These are phyloP conservation scores for Boletus barrowsii DNA, from an alignment of 768 basidiomycete genomes.

Conservation along the genomic window DNA sequence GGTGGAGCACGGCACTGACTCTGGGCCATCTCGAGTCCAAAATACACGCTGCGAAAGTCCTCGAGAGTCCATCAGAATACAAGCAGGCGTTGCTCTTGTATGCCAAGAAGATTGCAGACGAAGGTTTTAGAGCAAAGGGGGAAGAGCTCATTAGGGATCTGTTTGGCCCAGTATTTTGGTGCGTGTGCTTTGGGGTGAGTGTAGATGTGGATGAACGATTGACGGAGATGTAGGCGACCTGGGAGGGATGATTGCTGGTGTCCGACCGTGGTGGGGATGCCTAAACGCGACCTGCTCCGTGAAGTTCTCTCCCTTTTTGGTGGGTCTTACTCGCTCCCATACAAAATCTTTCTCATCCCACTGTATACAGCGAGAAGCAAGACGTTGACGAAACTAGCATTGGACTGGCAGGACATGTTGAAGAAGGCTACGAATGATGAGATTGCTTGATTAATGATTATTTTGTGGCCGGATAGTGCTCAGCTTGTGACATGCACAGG, in stretches of 20 bases:
- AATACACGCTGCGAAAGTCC: constrained; percentile 64
- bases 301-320: constrained; percentile 81
- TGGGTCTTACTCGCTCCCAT: constrained; percentile 35
- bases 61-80: constrained; percentile 87
- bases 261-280: constrained; percentile 63
- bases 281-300: constrained; percentile 78
- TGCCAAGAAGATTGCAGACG: constrained; percentile 83
- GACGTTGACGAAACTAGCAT: constrained; percentile 67
- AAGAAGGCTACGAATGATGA: constrained; percentile 62
- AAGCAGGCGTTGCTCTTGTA: constrained; percentile 72
- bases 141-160: constrained; percentile 91
- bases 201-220: neutral
- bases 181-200: constrained; percentile 29
- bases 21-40: constrained; percentile 87
- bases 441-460: constrained; percentile 1
- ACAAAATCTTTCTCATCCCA: constrained; percentile 4
- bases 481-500: too few relatives aligned
- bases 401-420: constrained; percentile 81
- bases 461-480: neutral
- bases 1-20: constrained; percentile 82
- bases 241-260: constrained; percentile 62
- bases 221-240: constrained; percentile 51
- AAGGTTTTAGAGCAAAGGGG: constrained; percentile 82
- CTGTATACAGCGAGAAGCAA: constrained; percentile 61
- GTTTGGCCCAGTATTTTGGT: constrained; percentile 90